phyloP scores from a whole-genome alignment of 495 filamentous ascomycete genomes.

The Viridothelium virens region DNA sequence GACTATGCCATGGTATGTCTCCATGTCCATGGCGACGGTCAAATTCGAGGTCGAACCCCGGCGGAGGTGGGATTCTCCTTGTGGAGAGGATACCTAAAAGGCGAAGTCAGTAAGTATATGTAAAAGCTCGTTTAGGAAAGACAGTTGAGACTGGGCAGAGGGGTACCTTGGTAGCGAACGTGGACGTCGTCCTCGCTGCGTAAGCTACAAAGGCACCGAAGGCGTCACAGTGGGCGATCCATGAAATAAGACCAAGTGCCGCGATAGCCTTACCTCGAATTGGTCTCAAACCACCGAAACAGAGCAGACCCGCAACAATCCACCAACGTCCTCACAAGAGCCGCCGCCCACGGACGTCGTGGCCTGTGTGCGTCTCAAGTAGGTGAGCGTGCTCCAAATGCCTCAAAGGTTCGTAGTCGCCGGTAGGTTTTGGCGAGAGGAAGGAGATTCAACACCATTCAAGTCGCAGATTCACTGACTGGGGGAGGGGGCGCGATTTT shows the following conservation, averaged over 20 bases:
- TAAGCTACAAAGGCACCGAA: neutral
- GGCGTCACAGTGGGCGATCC: neutral
- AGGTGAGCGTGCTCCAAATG: neutral
- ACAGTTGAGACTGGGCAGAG: neutral
- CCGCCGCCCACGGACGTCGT: neutral
- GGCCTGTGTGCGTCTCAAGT: constrained; percentile 8
- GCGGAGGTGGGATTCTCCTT: neutral
- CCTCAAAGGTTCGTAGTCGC: neutral
- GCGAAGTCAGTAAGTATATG: neutral
- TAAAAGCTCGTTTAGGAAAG: neutral
- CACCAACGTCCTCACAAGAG: neutral
- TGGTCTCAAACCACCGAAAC: constrained; percentile 1
- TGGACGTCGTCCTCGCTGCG: neutral
- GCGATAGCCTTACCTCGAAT: constrained; percentile 6
- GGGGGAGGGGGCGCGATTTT: constrained; percentile 4
- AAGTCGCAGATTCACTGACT: constrained; percentile 3
- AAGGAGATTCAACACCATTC: neutral
- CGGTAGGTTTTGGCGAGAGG: constrained; percentile 8
- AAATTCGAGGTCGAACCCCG: neutral
- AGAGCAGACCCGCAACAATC: constrained; percentile 3
- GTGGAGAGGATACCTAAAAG: neutral
- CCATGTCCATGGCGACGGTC: constrained; percentile 49
- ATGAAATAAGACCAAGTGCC: neutral
- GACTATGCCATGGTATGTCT: constrained; percentile 91
- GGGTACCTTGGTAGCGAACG: constrained; percentile 6